Evolutionary conservation across 2,329 filamentous ascomycete genomes (phyloP), one percentile per base, ranked within the genome.

Genomic region (Hirsutella thompsonii): DNA sequence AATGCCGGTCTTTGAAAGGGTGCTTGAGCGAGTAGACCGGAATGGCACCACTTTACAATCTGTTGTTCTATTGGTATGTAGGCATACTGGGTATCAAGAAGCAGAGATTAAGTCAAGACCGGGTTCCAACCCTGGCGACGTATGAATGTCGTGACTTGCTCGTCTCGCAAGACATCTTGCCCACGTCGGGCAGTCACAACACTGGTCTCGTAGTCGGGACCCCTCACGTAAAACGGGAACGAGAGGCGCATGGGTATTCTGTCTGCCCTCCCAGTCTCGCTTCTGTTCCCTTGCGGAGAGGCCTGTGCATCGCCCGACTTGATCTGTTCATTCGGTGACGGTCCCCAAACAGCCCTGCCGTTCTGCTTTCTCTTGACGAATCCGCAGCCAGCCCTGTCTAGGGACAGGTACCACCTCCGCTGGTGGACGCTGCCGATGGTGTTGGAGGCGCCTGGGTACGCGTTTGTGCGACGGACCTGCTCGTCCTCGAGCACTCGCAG

Each of bases 391-490:
- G 52, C 54, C 11, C 75, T 65, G 50, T 85, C 81, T 1, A 85
- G 61, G 10, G 72, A 72, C 16, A 83, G 50, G 44, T 74, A 82
- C 81, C 79, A 85, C 34, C 67, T 65, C 5, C 80, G 68, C 54
- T 84, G 79, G 49, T 84, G 72, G 4, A 84, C 63, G 30, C 79
- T 83, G 5, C 72, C 75, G 33, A 85, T 78, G 3, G 67, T 72
- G 50, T 85, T 85, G 1, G 51, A 64, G 0, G 81, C 76, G 5
- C 81, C 80, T 0, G 71, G 60, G 50, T 85, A 85, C 4, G 80
- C 77, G 49, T 85, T 85, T 5, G 69, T 74, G 2, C 55, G 54
- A 8, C 75, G 70, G 20, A 81, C 70, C 21, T 70, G 58, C 32
- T 71, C 66, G 44, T 77, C 69, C 42, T 73, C 64, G 8, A 67